Evolutionary conservation across 108 stramenopile genomes (phyloP), one percentile per base, ranked within the genome.

Genomic region (Phaeodactylum tricornutum): DNA sequence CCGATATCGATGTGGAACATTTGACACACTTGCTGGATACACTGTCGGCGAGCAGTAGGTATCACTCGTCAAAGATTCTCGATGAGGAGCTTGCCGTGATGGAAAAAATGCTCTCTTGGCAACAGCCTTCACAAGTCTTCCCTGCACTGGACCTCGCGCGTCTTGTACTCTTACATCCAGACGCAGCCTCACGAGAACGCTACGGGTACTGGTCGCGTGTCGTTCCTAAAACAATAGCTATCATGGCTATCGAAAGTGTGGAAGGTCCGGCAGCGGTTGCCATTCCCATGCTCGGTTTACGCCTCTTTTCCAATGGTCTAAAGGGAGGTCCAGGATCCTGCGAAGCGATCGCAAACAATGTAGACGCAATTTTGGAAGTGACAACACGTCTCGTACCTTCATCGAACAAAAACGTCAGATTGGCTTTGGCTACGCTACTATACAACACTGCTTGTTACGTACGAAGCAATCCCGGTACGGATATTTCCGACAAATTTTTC

Each of bases 101-200:
- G n/a, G 31, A 29, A 21, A 69, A 71, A 9, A 82, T 84, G 75
- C 35, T 86, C 25, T 29, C 57, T 14, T 21, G 22, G 15, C 73
- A 81, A 64, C 61, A 66, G 21, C 66, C 57, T 11, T 37, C 50
- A 0, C 58, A 74, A 49, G 72, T 53, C 20, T 91, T 87, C 64
- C 82, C 84, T 5, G 78, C 76, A 24, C 49, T 91, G 52, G 89
- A 91, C 60, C 43, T 91, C 64, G 89, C 84, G 29, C 69, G 89
- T 7, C 51, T 82, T 35, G 51, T 68, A 16, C 73, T 76, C 6
- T 44, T 77, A 6, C 89, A 91, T 55, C 84, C 89, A 1, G 75
- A 82, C 66, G 80, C 79, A 4, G 55, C 84, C 21, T 49, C 48
- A 4, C 16, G 35, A 11, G 57, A 49, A 24, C 55, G 72, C 31